These are phyloP conservation scores for Saturnispora diversa DNA, from an alignment of 805 yeast genomes.

Conservation along the genomic window DNA sequence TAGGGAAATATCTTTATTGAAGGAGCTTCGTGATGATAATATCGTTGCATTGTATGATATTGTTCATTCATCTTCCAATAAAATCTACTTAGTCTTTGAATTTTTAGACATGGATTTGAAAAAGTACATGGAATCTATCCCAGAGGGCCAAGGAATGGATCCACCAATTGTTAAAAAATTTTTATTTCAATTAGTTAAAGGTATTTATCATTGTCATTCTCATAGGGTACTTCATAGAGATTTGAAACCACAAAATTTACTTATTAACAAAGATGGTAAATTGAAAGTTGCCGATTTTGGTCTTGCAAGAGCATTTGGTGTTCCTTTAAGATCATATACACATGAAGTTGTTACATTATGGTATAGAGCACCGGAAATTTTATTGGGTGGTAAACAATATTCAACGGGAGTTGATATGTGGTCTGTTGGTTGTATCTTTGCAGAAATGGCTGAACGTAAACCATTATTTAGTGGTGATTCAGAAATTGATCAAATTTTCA, in stretches of 20 bases:
- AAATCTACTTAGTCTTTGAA: constrained; percentile 88
- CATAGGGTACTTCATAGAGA: constrained; percentile 94
- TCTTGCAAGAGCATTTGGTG: constrained; percentile 94
- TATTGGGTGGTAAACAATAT: constrained; percentile 93
- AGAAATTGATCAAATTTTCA: constrained; percentile 92
- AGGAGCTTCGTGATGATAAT: constrained; percentile 89
- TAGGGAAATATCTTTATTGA: constrained; percentile 87
- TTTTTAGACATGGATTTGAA: constrained; percentile 90
- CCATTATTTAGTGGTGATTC: constrained; percentile 97
- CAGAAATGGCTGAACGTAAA: constrained; percentile 94
- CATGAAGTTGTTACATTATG: constrained; percentile 97
- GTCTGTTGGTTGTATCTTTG: constrained; percentile 97
- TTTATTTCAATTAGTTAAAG: constrained; percentile 85
- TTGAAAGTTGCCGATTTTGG: constrained; percentile 90
- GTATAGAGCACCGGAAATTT: constrained; percentile 95
- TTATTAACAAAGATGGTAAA: constrained; percentile 93
- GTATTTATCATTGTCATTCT: constrained; percentile 88
- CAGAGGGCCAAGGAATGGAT: constrained; percentile 85
- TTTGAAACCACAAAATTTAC: constrained; percentile 89
- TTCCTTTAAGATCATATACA: constrained; percentile 91
- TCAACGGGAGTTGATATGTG: constrained; percentile 98
- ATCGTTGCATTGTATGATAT: constrained; percentile 88
- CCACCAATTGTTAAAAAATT: constrained; percentile 86
- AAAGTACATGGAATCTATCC: constrained; percentile 93
- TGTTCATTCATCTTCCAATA: constrained; percentile 90